phyloP scores from a whole-genome alignment of 441 rosid genomes.

The Corymbia citriodora region DNA sequence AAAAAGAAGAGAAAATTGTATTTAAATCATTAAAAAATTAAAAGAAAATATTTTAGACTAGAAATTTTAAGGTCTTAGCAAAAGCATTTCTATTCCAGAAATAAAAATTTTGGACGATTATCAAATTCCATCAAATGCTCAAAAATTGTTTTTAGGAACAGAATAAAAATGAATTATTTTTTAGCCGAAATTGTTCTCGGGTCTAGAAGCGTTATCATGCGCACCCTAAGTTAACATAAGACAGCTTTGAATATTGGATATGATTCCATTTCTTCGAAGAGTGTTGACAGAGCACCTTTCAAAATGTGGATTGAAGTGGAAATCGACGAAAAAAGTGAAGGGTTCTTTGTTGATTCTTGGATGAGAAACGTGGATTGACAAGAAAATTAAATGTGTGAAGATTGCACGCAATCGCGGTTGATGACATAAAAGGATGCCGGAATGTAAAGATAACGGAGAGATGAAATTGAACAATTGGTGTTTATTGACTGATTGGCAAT shows the following conservation, averaged over 20 bases:
- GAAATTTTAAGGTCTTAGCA: too few relatives aligned
- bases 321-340: background rate
- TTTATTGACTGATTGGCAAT: background rate
- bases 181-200: too few relatives aligned
- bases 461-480: background rate
- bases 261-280: background rate
- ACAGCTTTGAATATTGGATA: background rate
- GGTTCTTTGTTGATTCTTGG: background rate
- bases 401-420: rapidly evolving
- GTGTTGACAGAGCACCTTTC: background rate
- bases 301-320: background rate
- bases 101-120: too few relatives aligned
- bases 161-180: too few relatives aligned
- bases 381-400: background rate
- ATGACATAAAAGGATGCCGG: background rate
- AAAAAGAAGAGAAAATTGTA: too few relatives aligned
- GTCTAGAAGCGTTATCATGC: too few relatives aligned
- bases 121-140: too few relatives aligned
- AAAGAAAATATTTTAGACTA: too few relatives aligned
- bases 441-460: background rate
- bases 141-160: too few relatives aligned
- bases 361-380: background rate
- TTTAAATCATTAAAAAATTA: too few relatives aligned
- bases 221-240: background rate
- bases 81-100: too few relatives aligned